phyloP scores from a whole-genome alignment of 257 asterid genomes.

The Galeopsis tetrahit region DNA sequence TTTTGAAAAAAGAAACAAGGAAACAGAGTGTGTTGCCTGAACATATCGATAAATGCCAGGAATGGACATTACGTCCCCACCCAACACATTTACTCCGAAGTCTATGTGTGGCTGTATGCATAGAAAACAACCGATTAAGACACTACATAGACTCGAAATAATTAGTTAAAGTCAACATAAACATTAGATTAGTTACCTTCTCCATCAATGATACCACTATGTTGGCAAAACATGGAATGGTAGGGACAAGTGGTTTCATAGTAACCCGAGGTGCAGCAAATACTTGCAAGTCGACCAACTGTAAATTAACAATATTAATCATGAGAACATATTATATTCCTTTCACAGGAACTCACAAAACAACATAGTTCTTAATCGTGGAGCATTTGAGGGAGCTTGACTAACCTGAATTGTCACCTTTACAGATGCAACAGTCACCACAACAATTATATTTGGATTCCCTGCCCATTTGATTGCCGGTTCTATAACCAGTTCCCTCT shows the following conservation, averaged over 20 bases:
- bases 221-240: constrained; percentile 77
- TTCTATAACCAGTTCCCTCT: constrained; percentile 83
- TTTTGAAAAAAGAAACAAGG: too few species aligned
- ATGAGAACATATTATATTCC: not conserved
- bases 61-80: constrained; percentile 84
- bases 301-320: constrained; percentile 34
- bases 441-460: constrained; percentile 67
- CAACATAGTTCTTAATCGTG: not conserved
- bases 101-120: constrained; percentile 74
- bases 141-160: not conserved
- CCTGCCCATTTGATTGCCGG: constrained; percentile 89
- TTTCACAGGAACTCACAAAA: constrained; percentile 3
- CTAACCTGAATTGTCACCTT: constrained; percentile 69
- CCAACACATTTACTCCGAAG: constrained; percentile 78
- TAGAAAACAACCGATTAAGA: constrained; percentile 13
- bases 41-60: constrained; percentile 82
- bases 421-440: constrained; percentile 52
- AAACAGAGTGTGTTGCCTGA: constrained; percentile 53
- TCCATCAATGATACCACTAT: constrained; percentile 68
- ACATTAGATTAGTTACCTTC: constrained; percentile 50
- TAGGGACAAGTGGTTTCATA: constrained; percentile 75
- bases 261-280: constrained; percentile 69
- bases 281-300: constrained; percentile 85
- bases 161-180: not conserved
- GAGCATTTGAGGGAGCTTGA: constrained; percentile 18